These are phyloP conservation scores for Favolaschia claudopus DNA, from an alignment of 768 basidiomycete genomes.

Conservation along the genomic window DNA sequence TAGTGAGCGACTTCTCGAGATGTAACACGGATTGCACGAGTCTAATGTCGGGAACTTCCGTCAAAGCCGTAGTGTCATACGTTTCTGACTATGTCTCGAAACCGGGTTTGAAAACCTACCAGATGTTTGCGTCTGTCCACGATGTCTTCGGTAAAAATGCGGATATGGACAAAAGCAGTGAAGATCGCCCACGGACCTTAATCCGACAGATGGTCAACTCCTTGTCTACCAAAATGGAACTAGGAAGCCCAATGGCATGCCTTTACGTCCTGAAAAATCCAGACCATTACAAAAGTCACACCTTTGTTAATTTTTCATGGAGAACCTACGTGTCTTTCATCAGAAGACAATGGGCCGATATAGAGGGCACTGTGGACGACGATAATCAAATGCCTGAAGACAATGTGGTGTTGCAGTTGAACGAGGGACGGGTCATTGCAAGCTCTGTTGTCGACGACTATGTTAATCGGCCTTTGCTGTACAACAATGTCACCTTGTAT, in stretches of 20 bases:
- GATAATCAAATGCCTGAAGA: background rate
- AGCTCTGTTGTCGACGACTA: no score
- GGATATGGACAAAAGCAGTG: conserved; percentile 13
- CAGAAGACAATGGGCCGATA: background rate
- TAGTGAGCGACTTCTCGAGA: background rate
- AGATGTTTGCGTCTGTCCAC: background rate
- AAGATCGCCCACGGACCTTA: background rate
- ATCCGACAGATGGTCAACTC: conserved; percentile 3
- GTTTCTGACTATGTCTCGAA: background rate
- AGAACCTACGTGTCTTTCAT: conserved; percentile 20
- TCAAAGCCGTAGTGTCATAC: conserved; percentile 1
- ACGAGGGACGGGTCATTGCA: conserved; percentile 7
- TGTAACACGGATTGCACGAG: conserved; percentile 1
- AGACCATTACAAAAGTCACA: conserved; percentile 42
- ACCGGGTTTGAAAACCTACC: background rate
- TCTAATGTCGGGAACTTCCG: background rate
- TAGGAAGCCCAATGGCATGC: conserved; percentile 40
- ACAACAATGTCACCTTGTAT: no score
- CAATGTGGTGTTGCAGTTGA: background rate
- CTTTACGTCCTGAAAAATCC: conserved; percentile 40
- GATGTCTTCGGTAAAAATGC: conserved; percentile 21
- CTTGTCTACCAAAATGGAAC: conserved; percentile 31
- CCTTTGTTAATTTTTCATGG: conserved; percentile 42
- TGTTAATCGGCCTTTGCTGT: no score
- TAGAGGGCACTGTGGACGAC: background rate